Evolutionary conservation across 164 flowering plant genomes (phyloP), one percentile per base, ranked within the genome.

Genomic region (Euptelea pleiosperma): DNA sequence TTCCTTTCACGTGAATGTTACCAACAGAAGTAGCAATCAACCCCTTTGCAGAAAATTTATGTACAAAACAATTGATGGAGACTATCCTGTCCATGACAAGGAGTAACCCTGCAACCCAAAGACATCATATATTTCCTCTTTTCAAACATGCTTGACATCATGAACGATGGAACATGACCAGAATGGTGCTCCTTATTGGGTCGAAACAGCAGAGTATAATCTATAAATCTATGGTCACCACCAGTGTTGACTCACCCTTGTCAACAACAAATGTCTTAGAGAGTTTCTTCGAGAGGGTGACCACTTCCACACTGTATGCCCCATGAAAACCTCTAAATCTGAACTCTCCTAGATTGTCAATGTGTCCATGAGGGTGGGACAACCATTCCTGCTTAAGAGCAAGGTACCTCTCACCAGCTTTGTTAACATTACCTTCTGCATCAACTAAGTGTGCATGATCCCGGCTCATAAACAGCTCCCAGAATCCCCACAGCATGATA

Each of bases 401-500:
- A 24, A 90, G 77, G 68, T 37, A 82, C 57, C 89, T 69, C 55
- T 64, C 77, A 4, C 99, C 97, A 12, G 97, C 95, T 75, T 73
- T 91, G 55, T 88, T 93, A 26, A 93, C 24, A 2, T 74, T 78
- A 4, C 99, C 99, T 69, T 93, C 98, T 39, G 97, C 99, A 68
- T 85, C 75, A 40, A 93, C 96, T 46, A 92, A 70, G 49, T 87
- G 86, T 0, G 87, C 66, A 64, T 87, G 73, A 3, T 81, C 80
- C 11, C 98, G 60, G 73, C 91, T 81, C 98, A 91, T 91, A 65
- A 89, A 89, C 71, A 89, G 54, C 77, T 92, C 98, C 98, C 98
- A 92, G 57, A 92, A 92, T 62, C 98, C 97, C 98, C 98, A 92
- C 10, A 92, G 65, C 89, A 92, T 73, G 14, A 91, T 61, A 2